Conservation (phyloP, 305 asterid genomes). For the Solanum chacoense region DNA sequence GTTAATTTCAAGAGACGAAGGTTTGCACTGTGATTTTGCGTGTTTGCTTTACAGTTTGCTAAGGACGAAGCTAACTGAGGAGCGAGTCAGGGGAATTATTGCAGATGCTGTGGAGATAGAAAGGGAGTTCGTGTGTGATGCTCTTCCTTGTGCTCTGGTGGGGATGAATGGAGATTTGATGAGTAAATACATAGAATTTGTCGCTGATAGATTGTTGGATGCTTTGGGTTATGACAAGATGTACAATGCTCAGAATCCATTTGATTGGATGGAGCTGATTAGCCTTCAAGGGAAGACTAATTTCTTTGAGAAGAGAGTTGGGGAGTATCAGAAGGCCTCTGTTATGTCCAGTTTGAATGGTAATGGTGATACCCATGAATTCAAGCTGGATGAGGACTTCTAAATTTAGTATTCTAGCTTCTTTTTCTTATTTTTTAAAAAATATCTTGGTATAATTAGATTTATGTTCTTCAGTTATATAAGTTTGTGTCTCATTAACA, state of each 20-base stretch:
- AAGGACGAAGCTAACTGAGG: conserved; percentile 53
- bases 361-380: conserved; percentile 20
- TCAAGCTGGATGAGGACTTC: conserved; percentile 2
- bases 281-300: conserved; percentile 88
- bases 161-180: conserved; percentile 72
- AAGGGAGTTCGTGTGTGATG: conserved; percentile 76
- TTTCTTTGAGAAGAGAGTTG: conserved; percentile 75
- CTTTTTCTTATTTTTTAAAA: neutral
- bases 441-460: neutral
- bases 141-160: conserved; percentile 69
- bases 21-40: conserved; percentile 80
- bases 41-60: conserved; percentile 55
- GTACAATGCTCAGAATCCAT: conserved; percentile 55
- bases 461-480: neutral
- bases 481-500: neutral
- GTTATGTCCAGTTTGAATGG: conserved; percentile 53
- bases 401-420: neutral
- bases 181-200: conserved; percentile 35
- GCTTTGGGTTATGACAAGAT: conserved; percentile 36
- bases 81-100: conserved; percentile 40
- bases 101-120: conserved; percentile 67
- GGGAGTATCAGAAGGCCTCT: conserved; percentile 69
- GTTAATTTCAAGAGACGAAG: conserved; percentile 68
- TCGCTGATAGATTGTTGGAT: conserved; percentile 25
- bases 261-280: conserved; percentile 90